A percentile compares a stretch with the other conserved stretches of the same genome.
These are phyloP conservation scores for Striga asiatica DNA, from an alignment of 257 asterid species.

Conservation along the genomic window DNA sequence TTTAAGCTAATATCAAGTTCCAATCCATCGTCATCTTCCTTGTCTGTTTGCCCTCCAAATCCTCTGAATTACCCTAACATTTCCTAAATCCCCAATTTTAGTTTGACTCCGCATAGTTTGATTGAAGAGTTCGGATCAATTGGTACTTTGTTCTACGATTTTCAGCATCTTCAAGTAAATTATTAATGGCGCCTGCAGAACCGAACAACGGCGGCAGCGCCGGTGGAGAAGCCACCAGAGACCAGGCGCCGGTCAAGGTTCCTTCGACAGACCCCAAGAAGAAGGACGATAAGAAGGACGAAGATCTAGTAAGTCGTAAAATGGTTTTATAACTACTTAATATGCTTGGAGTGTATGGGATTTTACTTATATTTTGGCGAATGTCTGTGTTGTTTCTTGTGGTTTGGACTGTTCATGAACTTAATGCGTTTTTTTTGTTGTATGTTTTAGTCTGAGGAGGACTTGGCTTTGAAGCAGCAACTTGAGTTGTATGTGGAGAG, in stretches of 20 bases:
- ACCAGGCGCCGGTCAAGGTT: conserved; percentile 42
- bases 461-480: conserved; percentile 83
- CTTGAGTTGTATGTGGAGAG: conserved; percentile 89
- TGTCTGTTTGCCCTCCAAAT: conserved; percentile 1
- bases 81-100: neutral
- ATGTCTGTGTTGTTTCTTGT: neutral
- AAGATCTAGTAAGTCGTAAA: conserved; percentile 80
- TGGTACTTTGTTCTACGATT: conserved; percentile 22
- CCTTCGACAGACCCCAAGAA: conserved; percentile 72
- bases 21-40: too few species aligned
- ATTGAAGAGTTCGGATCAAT: neutral
- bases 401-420: neutral
- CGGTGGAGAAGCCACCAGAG: conserved; percentile 35
- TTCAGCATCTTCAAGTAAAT: conserved; percentile 8
- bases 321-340: neutral
- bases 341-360: conserved; percentile 1
- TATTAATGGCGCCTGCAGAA: conserved; percentile 38
- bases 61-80: neutral
- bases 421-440: conserved; percentile 8
- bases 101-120: neutral
- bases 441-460: conserved; percentile 74
- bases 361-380: neutral
- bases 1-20: too few species aligned
- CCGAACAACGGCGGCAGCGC: conserved; percentile 29
- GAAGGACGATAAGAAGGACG: conserved; percentile 90